A percentile compares a stretch with the other conserved stretches of the same genome.
These are phyloP conservation scores for Eucalyptus tenuipes DNA, from an alignment of 345 rosid genomes.

Conservation along the genomic window DNA sequence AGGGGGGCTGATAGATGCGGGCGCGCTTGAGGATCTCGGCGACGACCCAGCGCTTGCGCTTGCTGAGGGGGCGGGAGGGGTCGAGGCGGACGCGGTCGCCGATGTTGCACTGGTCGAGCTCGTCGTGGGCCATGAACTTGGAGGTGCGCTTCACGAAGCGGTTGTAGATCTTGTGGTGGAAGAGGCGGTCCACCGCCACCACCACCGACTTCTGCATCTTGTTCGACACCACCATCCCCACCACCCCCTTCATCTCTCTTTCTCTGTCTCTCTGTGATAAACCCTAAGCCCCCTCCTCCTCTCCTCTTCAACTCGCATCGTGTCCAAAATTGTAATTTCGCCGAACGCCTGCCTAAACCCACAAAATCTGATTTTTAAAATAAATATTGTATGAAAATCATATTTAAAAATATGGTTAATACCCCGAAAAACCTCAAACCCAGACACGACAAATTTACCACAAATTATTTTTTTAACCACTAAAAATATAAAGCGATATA, in stretches of 20 bases:
- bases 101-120: slow-evolving; percentile 57
- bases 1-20: slow-evolving; percentile 47
- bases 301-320: too few species aligned
- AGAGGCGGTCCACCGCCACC: slow-evolving; percentile 76
- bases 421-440: too few species aligned
- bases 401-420: too few species aligned
- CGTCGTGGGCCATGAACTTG: slow-evolving; percentile 96
- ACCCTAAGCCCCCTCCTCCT: background rate
- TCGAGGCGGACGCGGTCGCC: slow-evolving; percentile 73
- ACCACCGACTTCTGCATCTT: slow-evolving; percentile 81
- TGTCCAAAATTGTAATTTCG: background rate
- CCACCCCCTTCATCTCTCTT: slow-evolving; percentile 24
- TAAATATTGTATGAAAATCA: too few species aligned
- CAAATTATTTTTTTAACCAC: too few species aligned
- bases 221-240: slow-evolving; percentile 59
- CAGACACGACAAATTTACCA: too few species aligned
- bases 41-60: slow-evolving; percentile 79
- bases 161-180: slow-evolving; percentile 66
- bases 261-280: background rate
- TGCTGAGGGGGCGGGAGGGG: slow-evolving; percentile 96
- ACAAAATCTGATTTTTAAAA: rapidly evolving
- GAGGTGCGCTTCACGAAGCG: slow-evolving; percentile 90
- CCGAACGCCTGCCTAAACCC: too few species aligned
- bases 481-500: too few species aligned
- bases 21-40: slow-evolving; percentile 90